Conservation (phyloP, 2,329 filamentous ascomycete genomes). For the Talaromyces sp. region DNA sequence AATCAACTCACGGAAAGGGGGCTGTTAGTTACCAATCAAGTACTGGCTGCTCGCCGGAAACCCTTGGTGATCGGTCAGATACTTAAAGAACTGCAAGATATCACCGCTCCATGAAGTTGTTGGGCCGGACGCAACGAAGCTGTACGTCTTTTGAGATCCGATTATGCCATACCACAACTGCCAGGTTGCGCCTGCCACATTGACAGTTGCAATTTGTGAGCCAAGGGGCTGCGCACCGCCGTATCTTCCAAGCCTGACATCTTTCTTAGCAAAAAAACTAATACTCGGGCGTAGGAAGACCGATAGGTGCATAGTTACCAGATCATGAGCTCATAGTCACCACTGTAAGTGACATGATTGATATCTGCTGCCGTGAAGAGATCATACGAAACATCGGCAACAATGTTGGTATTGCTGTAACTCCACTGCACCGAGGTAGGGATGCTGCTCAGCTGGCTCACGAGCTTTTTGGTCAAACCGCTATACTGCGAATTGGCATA, state of each 20-base stretch:
- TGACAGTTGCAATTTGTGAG: conserved; percentile 46
- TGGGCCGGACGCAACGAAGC: conserved; percentile 44
- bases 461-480: conserved; percentile 22
- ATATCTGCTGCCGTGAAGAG: conserved; percentile 47
- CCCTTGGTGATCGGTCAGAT: conserved; percentile 47
- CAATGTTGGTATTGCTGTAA: conserved; percentile 46
- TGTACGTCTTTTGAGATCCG: conserved; percentile 54
- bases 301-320: conserved; percentile 36
- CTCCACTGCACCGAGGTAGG: conserved; percentile 40
- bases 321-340: conserved; percentile 58
- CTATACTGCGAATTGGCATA: conserved; percentile 37
- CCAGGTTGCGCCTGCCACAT: conserved; percentile 48
- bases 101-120: conserved; percentile 52
- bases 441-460: conserved; percentile 33
- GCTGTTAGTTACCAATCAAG: conserved; percentile 40
- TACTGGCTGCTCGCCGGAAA: conserved; percentile 46
- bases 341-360: conserved; percentile 35
- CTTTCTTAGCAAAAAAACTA: neutral
- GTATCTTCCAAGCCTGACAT: conserved; percentile 40
- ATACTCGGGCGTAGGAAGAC: neutral
- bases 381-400: conserved; percentile 56
- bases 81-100: conserved; percentile 51
- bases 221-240: conserved; percentile 53
- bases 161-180: conserved; percentile 52
- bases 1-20: conserved; percentile 15